Evolutionary conservation across 1,284 basidiomycete species (phyloP).

Genomic region (Hemileia vastatrix): DNA sequence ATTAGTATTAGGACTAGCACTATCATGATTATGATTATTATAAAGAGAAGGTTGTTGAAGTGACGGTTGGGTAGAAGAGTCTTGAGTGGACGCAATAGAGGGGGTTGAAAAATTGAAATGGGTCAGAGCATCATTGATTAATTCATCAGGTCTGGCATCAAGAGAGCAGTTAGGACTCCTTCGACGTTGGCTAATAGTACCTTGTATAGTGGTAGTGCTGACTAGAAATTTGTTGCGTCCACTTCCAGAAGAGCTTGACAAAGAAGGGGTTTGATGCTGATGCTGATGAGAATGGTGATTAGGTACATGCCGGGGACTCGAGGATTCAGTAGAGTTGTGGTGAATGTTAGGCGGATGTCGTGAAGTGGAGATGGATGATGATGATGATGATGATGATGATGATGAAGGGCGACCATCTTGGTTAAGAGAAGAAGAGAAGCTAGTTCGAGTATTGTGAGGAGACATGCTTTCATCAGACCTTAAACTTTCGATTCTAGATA

Average conservation of each 20-base stretch:
- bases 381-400: background rate
- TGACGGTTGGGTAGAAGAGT: no score
- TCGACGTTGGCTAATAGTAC: constrained; percentile 11
- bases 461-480: constrained; percentile 6
- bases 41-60: no score
- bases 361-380: background rate
- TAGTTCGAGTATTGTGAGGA: constrained; percentile 1
- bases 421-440: background rate
- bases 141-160: background rate
- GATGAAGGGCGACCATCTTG: background rate
- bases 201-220: constrained; percentile 2
- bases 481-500: background rate
- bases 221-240: constrained; percentile 1
- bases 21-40: no score
- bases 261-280: background rate
- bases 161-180: background rate
- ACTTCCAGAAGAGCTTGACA: background rate
- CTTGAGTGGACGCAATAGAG: background rate
- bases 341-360: background rate
- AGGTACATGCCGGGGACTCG: background rate
- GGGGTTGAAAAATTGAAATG: background rate
- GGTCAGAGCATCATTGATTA: background rate
- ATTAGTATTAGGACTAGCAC: background rate
- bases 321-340: background rate
- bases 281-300: background rate